Evolutionary conservation across 2,329 filamentous ascomycete genomes (phyloP).

Genomic region (Epichloe scottii): DNA sequence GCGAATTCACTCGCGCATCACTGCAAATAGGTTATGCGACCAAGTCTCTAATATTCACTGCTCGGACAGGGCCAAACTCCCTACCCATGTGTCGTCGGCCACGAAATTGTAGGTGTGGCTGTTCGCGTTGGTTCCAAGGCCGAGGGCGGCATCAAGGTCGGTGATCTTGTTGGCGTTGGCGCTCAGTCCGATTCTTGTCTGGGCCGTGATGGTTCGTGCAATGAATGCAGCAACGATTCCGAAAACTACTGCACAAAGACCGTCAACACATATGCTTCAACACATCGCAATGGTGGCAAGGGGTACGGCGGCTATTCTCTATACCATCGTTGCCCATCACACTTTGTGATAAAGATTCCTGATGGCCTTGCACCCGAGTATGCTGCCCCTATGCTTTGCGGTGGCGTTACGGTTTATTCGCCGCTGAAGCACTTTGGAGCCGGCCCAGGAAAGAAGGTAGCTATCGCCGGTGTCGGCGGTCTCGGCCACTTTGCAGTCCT

Average conservation of each 20-base stretch:
- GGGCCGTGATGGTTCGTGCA: conserved; percentile 24
- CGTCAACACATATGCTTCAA: conserved; percentile 40
- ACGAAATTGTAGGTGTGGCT: conserved; percentile 52
- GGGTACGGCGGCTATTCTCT: conserved; percentile 36
- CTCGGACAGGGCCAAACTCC: conserved; percentile 4
- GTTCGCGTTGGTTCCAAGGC: conserved; percentile 39
- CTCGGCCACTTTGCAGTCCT: conserved; percentile 57
- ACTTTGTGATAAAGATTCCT: conserved; percentile 40
- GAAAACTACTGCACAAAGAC: conserved; percentile 29
- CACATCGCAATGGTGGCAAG: conserved; percentile 16
- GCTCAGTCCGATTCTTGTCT: conserved; percentile 46
- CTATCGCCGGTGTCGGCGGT: conserved; percentile 55
- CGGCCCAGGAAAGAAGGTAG: conserved; percentile 55
- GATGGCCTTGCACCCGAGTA: conserved; percentile 25
- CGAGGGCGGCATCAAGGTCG: conserved; percentile 37
- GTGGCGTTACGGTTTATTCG: conserved; percentile 53
- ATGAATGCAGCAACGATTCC: conserved; percentile 26
- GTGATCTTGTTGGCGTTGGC: conserved; percentile 52
- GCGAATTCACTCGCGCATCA: background rate
- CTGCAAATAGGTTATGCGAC: too few species aligned
- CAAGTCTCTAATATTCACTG: background rate
- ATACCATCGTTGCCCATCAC: conserved; percentile 22
- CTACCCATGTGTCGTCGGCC: conserved; percentile 43
- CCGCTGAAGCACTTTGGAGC: conserved; percentile 50
- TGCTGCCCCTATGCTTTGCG: conserved; percentile 56